A percentile compares a stretch with the other conserved stretches of the same genome.
Evolutionary conservation across 441 rosid genomes (phyloP).

Genomic region (Adansonia madagascariensis): DNA sequence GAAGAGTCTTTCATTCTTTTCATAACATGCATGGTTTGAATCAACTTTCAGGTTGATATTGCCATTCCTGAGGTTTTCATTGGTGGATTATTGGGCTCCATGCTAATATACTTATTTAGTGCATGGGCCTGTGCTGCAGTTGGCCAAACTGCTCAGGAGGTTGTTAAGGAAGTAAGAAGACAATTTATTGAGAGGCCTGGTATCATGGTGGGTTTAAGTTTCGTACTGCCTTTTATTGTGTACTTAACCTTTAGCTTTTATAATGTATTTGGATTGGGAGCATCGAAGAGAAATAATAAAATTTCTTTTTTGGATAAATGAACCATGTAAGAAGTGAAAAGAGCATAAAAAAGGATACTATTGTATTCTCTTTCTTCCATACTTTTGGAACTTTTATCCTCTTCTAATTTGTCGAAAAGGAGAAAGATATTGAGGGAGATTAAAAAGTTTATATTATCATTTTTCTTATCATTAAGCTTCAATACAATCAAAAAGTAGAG

Average conservation of each 20-base stretch:
- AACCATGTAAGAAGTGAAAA: not conserved
- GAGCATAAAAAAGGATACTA: not conserved
- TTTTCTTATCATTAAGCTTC: slow-evolving; percentile 4
- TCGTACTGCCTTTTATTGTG: slow-evolving; percentile 9
- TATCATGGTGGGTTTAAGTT: slow-evolving; percentile 74
- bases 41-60: slow-evolving; percentile 84
- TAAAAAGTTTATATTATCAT: not conserved
- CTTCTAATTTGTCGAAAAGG: not conserved
- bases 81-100: slow-evolving; percentile 93
- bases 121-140: slow-evolving; percentile 99
- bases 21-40: slow-evolving; percentile 8
- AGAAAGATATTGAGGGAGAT: not conserved
- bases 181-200: slow-evolving; percentile 99
- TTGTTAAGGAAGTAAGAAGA: slow-evolving; percentile 97
- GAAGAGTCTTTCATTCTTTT: not conserved
- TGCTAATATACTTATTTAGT: slow-evolving; percentile 96
- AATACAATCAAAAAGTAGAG: not conserved
- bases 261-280: not conserved
- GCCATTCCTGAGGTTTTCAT: slow-evolving; percentile 95
- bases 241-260: slow-evolving; percentile 6
- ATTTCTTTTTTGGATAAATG: slow-evolving; percentile 10
- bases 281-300: not conserved
- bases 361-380: slow-evolving; percentile 1
- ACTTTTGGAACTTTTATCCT: not conserved
- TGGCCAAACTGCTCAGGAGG: slow-evolving; percentile 99